These are phyloP conservation scores for Fusarium anthophilum DNA, from an alignment of 2,329 filamentous ascomycete species.

Conservation along the genomic window DNA sequence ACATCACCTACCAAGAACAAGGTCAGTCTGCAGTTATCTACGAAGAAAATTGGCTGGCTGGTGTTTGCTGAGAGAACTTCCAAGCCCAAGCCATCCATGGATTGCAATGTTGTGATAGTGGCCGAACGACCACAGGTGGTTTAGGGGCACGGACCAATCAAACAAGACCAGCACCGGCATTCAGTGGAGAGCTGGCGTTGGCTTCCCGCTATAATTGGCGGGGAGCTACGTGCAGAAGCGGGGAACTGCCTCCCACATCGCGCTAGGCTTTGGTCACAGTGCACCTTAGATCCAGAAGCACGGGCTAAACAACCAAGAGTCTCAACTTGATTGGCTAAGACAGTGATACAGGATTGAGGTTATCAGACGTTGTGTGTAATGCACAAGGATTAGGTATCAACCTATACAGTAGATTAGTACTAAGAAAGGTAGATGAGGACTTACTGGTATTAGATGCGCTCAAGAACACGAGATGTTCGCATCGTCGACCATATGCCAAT, in stretches of 20 bases:
- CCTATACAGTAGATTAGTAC: neutral
- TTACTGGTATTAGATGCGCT: neutral
- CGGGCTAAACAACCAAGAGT: neutral
- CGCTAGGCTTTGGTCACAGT: slow-evolving; percentile 26
- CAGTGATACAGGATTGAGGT: neutral
- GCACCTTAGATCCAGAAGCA: slow-evolving; percentile 6
- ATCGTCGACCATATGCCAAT: neutral
- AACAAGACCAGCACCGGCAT: slow-evolving; percentile 5
- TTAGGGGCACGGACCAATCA: slow-evolving; percentile 28
- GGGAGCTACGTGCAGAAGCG: slow-evolving; percentile 23
- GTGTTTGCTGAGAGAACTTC: slow-evolving; percentile 13
- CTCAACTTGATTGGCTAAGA: neutral
- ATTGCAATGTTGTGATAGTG: slow-evolving; percentile 37
- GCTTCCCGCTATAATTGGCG: slow-evolving; percentile 22
- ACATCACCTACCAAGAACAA: neutral
- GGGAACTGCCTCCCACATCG: slow-evolving; percentile 27
- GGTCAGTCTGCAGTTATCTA: slow-evolving; percentile 8
- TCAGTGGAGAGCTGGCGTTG: slow-evolving; percentile 36
- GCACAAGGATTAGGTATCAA: neutral
- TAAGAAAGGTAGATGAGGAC: neutral
- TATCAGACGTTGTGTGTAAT: neutral
- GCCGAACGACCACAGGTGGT: slow-evolving; percentile 29
- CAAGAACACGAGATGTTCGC: neutral
- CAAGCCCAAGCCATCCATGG: neutral
- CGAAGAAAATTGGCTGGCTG: slow-evolving; percentile 4